Evolutionary conservation across 768 basidiomycete genomes (phyloP).

Genomic region (Tricholoma sp.): DNA sequence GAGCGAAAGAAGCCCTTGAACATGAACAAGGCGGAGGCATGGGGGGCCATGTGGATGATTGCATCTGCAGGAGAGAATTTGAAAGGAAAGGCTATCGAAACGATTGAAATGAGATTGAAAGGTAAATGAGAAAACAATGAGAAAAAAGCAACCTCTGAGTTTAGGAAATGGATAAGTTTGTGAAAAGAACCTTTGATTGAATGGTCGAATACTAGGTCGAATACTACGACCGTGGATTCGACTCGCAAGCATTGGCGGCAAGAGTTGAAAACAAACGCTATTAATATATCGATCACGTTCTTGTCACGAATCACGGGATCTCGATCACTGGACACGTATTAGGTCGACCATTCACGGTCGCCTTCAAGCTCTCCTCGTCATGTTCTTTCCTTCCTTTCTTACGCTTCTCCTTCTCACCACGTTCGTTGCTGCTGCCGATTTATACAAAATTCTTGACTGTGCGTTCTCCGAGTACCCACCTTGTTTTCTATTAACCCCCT

Average conservation of each 20-base stretch:
- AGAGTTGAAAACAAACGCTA: no score
- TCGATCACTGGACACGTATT: constrained; percentile 17
- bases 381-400: constrained; percentile 32
- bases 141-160: constrained; percentile 29
- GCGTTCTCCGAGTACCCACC: constrained; percentile 27
- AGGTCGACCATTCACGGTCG: no score
- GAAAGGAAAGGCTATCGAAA: constrained; percentile 46
- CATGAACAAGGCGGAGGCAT: constrained; percentile 22
- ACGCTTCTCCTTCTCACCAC: constrained; percentile 30
- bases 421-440: constrained; percentile 54
- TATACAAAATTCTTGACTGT: constrained; percentile 83
- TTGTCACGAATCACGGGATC: constrained; percentile 9
- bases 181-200: constrained; percentile 7
- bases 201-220: constrained; percentile 5
- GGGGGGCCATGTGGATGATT: constrained; percentile 31
- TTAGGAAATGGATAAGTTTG: constrained; percentile 27
- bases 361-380: constrained; percentile 23
- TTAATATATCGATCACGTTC: constrained; percentile 8
- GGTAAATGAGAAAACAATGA: constrained; percentile 2
- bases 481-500: constrained; percentile 16
- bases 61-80: constrained; percentile 41
- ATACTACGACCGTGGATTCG: constrained; percentile 11
- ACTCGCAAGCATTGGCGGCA: constrained; percentile 13
- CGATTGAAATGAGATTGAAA: neutral
- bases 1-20: constrained; percentile 23